These are phyloP conservation scores for Vitis hybrid DNA, from an alignment of 177 flowering plant genomes.

Conservation along the genomic window DNA sequence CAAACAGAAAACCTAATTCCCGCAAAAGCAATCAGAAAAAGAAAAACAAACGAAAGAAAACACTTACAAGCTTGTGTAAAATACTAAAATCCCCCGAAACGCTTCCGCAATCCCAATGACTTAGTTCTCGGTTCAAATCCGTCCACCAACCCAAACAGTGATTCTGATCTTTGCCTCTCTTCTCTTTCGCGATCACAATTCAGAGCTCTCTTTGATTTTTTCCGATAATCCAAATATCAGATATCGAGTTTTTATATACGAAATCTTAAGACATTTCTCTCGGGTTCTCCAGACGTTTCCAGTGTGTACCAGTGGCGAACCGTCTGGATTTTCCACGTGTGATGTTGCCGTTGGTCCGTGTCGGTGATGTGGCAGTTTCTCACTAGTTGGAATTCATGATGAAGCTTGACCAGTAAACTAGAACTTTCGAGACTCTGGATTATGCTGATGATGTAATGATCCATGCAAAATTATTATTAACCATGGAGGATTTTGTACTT, in stretches of 20 bases:
- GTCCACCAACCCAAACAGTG: conserved; percentile 44
- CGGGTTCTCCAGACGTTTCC: conserved; percentile 25
- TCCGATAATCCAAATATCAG: background rate
- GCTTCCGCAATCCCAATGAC: conserved; percentile 50
- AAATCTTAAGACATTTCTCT: no score
- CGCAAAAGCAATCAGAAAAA: background rate
- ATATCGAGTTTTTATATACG: background rate
- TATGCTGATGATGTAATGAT: no score
- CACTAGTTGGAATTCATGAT: no score
- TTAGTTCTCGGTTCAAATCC: conserved; percentile 33
- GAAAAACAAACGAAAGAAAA: conserved; percentile 6
- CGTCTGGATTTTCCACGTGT: conserved; percentile 28
- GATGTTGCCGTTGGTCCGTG: background rate
- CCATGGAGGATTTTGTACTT: no score
- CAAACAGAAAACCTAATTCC: no score
- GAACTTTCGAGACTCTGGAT: no score
- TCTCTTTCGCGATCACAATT: background rate
- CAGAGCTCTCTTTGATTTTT: conserved; percentile 1
- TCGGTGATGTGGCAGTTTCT: no score
- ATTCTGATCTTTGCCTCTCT: background rate
- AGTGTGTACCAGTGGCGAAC: conserved; percentile 12
- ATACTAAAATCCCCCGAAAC: conserved; percentile 22
- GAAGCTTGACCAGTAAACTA: no score
- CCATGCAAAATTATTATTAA: no score
- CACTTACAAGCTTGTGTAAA: no score